A percentile compares a stretch with the other conserved stretches of the same genome.
Conservation (phyloP, 108 stramenopile species). For the Cylindrotheca closterium region DNA sequence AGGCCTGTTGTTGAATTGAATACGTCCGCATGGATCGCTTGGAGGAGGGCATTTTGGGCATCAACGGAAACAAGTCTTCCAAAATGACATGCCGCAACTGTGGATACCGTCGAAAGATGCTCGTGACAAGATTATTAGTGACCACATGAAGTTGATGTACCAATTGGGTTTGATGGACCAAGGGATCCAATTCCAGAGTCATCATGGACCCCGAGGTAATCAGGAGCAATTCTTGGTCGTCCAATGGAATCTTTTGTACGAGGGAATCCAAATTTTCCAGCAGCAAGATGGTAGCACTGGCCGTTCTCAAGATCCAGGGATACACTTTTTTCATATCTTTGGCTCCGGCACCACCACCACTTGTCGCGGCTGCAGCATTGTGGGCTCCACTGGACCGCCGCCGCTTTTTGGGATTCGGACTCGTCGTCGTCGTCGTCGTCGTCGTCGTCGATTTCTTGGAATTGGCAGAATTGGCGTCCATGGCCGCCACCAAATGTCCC, state of each 20-base stretch:
- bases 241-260: constrained; percentile 59
- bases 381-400: constrained; percentile 3
- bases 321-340: constrained; percentile 66
- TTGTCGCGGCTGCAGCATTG: constrained; percentile 6
- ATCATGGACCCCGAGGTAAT: constrained; percentile 60
- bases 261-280: constrained; percentile 68
- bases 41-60: constrained; percentile 83
- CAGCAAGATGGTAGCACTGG: constrained; percentile 49
- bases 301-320: constrained; percentile 54
- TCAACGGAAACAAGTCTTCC: constrained; percentile 89
- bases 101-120: constrained; percentile 74
- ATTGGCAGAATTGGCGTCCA: constrained; percentile 4
- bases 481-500: constrained; percentile 53
- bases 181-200: constrained; percentile 40
- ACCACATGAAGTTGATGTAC: constrained; percentile 57
- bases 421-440: constrained; percentile 10
- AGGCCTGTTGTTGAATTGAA: constrained; percentile 44
- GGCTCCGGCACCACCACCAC: constrained; percentile 25
- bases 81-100: constrained; percentile 79
- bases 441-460: constrained; percentile 1
- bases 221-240: constrained; percentile 76
- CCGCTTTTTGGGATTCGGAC: constrained; percentile 38
- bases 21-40: constrained; percentile 80
- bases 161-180: constrained; percentile 23
- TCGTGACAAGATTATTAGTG: constrained; percentile 58